These are phyloP conservation scores for Pedinophyceae sp. DNA, from an alignment of 139 green algal genomes.

Conservation along the genomic window DNA sequence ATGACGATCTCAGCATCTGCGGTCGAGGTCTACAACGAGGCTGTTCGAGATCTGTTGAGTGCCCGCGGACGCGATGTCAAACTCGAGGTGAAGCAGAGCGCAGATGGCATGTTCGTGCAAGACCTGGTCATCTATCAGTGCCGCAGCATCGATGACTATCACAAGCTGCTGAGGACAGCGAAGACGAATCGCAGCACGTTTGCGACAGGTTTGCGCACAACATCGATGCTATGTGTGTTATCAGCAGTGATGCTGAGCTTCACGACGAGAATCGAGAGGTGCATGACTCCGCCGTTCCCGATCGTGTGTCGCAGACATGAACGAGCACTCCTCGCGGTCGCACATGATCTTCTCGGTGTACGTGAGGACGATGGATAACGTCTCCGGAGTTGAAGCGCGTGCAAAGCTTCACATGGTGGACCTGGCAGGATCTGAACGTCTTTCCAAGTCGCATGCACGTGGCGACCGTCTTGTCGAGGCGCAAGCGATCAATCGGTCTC, in stretches of 20 bases:
- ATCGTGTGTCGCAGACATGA: too few species aligned
- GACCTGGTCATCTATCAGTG: not conserved
- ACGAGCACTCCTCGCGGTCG: constrained; percentile 8
- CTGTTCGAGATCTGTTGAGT: not conserved
- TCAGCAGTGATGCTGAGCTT: too few species aligned
- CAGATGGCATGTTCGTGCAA: not conserved
- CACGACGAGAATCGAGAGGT: too few species aligned
- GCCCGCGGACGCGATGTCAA: not conserved
- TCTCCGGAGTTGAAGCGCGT: not conserved
- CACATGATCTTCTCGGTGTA: constrained; percentile 4
- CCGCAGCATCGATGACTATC: not conserved
- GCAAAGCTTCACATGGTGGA: constrained; percentile 7
- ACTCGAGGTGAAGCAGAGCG: not conserved
- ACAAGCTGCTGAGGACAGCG: not conserved
- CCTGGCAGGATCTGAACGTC: constrained; percentile 6
- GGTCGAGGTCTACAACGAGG: not conserved
- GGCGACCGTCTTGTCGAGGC: constrained; percentile 4
- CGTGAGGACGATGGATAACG: not conserved
- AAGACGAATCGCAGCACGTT: not conserved
- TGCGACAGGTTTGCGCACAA: too few species aligned
- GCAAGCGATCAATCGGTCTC: constrained; percentile 6
- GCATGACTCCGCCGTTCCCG: too few species aligned
- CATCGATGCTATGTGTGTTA: too few species aligned
- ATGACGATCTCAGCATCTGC: not conserved
- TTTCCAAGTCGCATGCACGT: not conserved